These are phyloP conservation scores for Euryodendron excelsum DNA, from an alignment of 148 eudicot species.

Conservation along the genomic window DNA sequence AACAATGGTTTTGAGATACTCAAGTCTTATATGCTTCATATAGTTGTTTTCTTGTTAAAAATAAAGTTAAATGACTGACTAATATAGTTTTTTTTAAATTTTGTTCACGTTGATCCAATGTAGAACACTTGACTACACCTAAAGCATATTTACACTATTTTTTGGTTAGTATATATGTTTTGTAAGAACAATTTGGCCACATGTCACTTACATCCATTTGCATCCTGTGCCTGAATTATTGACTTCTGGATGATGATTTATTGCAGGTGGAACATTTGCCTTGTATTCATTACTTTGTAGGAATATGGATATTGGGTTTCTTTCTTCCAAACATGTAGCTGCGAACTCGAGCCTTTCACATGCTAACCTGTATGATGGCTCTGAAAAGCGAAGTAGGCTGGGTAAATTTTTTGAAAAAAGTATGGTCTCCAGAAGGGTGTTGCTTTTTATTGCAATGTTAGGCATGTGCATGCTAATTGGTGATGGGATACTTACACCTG, in stretches of 20 bases:
- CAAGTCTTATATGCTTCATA: background rate
- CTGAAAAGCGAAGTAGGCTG: slow-evolving; percentile 39
- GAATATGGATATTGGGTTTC: slow-evolving; percentile 53
- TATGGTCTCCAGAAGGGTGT: slow-evolving; percentile 51
- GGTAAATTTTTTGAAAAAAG: slow-evolving; percentile 49
- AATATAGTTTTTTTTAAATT: background rate
- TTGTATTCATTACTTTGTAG: slow-evolving; percentile 65
- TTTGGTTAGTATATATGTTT: no score
- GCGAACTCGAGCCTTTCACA: slow-evolving; percentile 24
- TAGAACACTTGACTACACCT: no score
- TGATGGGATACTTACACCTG: slow-evolving; percentile 78
- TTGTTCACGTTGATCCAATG: no score
- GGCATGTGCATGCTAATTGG: slow-evolving; percentile 86
- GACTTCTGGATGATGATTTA: slow-evolving; percentile 5
- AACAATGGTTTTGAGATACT: background rate
- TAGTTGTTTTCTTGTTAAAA: background rate
- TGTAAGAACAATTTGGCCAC: background rate
- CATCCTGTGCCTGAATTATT: background rate
- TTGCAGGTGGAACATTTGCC: slow-evolving; percentile 75
- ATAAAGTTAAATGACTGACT: no score
- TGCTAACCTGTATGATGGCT: slow-evolving; percentile 10
- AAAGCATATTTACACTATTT: no score
- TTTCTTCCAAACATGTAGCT: slow-evolving; percentile 28
- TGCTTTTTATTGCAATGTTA: slow-evolving; percentile 63
- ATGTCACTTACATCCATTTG: background rate